These are phyloP conservation scores for Ophiosphaerella narmari DNA, from an alignment of 2,329 filamentous ascomycete species.

Conservation along the genomic window DNA sequence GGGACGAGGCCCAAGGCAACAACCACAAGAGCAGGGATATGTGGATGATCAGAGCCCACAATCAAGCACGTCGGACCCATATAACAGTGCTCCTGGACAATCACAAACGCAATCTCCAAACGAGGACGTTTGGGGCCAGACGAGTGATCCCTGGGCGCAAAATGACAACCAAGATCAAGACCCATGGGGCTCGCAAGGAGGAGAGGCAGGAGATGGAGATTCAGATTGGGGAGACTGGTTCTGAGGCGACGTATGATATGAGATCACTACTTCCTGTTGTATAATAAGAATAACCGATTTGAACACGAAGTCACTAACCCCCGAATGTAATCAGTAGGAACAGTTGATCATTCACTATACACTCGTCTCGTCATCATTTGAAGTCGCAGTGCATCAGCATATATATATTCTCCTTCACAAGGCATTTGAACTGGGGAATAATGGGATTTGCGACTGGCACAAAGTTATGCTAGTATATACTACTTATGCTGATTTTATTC, in stretches of 20 bases:
- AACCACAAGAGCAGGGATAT: constrained; percentile 7
- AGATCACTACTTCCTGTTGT: not conserved
- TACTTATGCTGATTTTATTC: too few species aligned
- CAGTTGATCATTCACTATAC: too few species aligned
- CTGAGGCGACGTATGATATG: constrained; percentile 1
- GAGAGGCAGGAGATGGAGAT: constrained; percentile 27
- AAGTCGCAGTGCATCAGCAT: too few species aligned
- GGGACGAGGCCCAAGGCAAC: constrained; percentile 43
- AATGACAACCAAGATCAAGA: constrained; percentile 27
- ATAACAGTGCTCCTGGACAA: constrained; percentile 23
- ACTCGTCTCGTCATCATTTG: too few species aligned
- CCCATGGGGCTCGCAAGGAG: constrained; percentile 33
- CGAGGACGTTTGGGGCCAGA: constrained; percentile 37
- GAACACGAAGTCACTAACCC: not conserved
- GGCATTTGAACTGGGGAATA: too few species aligned
- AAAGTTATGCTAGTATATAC: too few species aligned
- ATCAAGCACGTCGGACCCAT: constrained; percentile 21
- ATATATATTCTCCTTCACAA: too few species aligned
- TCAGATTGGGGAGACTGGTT: constrained; percentile 35
- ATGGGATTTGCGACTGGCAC: too few species aligned
- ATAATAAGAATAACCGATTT: not conserved
- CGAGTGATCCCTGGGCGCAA: constrained; percentile 32
- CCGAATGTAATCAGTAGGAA: not conserved
- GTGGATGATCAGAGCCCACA: constrained; percentile 36
- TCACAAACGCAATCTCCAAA: constrained; percentile 21